A percentile compares a stretch with the other conserved stretches of the same genome.
These are phyloP conservation scores for Trichoderma sp. DNA, from an alignment of 2,329 filamentous ascomycete species.

Conservation along the genomic window DNA sequence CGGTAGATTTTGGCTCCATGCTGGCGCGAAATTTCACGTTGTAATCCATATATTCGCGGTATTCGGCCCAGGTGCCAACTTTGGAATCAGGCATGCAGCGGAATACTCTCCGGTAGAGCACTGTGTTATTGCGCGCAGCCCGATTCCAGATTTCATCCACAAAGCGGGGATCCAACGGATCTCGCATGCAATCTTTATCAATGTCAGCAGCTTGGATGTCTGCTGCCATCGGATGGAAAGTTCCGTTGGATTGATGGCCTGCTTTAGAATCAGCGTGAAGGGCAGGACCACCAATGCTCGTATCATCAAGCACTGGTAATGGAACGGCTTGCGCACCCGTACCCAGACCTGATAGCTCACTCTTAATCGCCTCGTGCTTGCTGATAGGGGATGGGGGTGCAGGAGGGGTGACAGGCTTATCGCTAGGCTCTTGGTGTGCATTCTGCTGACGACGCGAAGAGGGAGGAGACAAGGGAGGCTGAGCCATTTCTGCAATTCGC, in stretches of 20 bases:
- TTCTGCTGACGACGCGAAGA: slow-evolving; percentile 36
- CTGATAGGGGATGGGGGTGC: slow-evolving; percentile 58
- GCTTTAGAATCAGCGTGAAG: slow-evolving; percentile 55
- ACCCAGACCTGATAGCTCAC: slow-evolving; percentile 68
- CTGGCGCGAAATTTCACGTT: slow-evolving; percentile 73
- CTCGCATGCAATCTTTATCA: slow-evolving; percentile 90
- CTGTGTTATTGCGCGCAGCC: slow-evolving; percentile 92
- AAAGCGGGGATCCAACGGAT: slow-evolving; percentile 82
- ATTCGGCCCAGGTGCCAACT: slow-evolving; percentile 90
- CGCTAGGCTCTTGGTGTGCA: slow-evolving; percentile 40
- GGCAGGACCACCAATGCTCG: slow-evolving; percentile 79
- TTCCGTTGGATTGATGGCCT: slow-evolving; percentile 51
- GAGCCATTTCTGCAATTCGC: slow-evolving; percentile 55
- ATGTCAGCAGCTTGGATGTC: slow-evolving; percentile 76
- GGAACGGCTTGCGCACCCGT: slow-evolving; percentile 71
- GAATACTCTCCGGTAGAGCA: slow-evolving; percentile 90
- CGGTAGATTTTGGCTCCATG: slow-evolving; percentile 58
- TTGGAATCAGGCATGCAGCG: slow-evolving; percentile 96
- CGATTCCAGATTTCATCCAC: slow-evolving; percentile 86
- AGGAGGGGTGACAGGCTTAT: slow-evolving; percentile 53
- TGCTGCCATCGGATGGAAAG: slow-evolving; percentile 58
- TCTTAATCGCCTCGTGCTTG: slow-evolving; percentile 55
- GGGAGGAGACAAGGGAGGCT: slow-evolving; percentile 35
- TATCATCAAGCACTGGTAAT: slow-evolving; percentile 73
- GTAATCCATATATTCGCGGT: slow-evolving; percentile 82